Base-by-base conservation (phyloP, 768 basidiomycete genomes). In the Suillus subluteus region DNA sequence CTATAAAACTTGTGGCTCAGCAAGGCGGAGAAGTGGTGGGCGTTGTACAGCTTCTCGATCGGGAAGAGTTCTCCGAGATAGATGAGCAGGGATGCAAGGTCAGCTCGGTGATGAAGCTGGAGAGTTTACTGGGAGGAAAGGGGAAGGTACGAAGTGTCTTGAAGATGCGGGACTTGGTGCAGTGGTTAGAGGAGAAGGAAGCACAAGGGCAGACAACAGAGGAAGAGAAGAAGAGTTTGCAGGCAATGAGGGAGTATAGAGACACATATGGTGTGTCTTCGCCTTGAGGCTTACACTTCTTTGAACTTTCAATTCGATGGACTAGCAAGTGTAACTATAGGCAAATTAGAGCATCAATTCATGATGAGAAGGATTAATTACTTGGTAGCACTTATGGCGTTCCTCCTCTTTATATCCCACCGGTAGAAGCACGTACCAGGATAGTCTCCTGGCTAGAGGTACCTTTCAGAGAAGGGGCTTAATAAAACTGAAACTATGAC, bases 21-120 rank as follows among this genome's bases (percentile, higher is more conserved):
- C 83, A 86, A 46, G 91, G 91, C 2, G 95, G 96, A 0, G 83
- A 91, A 63, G 89, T 98, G 8, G 91, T 96, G 0, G 97, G 97
- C 1, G 92, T 98, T 23, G 85, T 97, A 8, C 90, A 95, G 74
- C 84, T 90, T 55, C 83, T 99, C 6, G 95, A 99, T 74, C 83
- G 85, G 77, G 73, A 81, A 65, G 83, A 85, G 65, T 43, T 61
- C 32, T 61, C 41, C 18, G 59, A 61, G 18, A 44, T 61, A 32
- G 41, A 61, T 6, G 41, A 43, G 6, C 80, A 80, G 21, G 82
- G 82, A 62, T 79, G 80, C 58, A 72, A 65, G 76, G 86, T 58
- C 77, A 92, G 89, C 68, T 94, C 95, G 0, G 91, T 96, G 7
- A 85, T 88, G 72, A 95, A 98, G 74, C 83, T 98, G 11, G 92